Evolutionary conservation across 2,329 filamentous ascomycete species (phyloP).

Genomic region (Aspergillus sp.): DNA sequence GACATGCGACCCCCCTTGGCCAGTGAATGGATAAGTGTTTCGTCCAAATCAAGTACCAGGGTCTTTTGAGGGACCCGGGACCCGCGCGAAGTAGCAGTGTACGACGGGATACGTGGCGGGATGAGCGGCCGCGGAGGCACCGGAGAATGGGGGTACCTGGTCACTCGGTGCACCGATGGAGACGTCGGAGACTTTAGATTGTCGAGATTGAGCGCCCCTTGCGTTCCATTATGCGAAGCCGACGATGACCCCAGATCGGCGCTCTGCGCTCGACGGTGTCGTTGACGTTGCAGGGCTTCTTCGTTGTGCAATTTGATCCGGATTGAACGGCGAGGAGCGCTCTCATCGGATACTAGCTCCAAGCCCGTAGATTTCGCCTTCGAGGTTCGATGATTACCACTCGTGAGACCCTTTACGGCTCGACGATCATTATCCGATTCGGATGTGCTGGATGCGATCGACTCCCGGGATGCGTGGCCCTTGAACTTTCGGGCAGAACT

Average conservation of each 20-base stretch:
- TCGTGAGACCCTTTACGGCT: constrained; percentile 19
- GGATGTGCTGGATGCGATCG: constrained; percentile 52
- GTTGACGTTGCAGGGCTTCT: constrained; percentile 70
- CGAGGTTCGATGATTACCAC: constrained; percentile 23
- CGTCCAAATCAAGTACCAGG: constrained; percentile 90
- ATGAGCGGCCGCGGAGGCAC: constrained; percentile 87
- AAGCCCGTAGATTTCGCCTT: constrained; percentile 27
- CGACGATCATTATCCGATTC: constrained; percentile 54
- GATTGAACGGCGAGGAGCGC: constrained; percentile 74
- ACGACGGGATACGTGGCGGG: constrained; percentile 84
- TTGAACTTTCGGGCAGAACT: constrained; percentile 32
- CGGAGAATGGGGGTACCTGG: constrained; percentile 86
- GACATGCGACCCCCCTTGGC: constrained; percentile 95
- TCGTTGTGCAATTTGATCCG: constrained; percentile 87
- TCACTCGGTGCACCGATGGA: constrained; percentile 67
- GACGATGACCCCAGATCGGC: constrained; percentile 25
- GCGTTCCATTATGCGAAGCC: constrained; percentile 25
- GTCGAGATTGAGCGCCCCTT: constrained; percentile 63
- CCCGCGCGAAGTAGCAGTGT: constrained; percentile 55
- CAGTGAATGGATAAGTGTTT: constrained; percentile 97
- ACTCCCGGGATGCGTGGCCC: constrained; percentile 38
- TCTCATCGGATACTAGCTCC: constrained; percentile 56
- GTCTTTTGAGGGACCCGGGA: constrained; percentile 74
- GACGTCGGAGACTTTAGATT: constrained; percentile 94
- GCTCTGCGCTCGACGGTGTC: constrained; percentile 34